Evolutionary conservation across 495 filamentous ascomycete species (phyloP).

Genomic region (Delitschia confertaspora): DNA sequence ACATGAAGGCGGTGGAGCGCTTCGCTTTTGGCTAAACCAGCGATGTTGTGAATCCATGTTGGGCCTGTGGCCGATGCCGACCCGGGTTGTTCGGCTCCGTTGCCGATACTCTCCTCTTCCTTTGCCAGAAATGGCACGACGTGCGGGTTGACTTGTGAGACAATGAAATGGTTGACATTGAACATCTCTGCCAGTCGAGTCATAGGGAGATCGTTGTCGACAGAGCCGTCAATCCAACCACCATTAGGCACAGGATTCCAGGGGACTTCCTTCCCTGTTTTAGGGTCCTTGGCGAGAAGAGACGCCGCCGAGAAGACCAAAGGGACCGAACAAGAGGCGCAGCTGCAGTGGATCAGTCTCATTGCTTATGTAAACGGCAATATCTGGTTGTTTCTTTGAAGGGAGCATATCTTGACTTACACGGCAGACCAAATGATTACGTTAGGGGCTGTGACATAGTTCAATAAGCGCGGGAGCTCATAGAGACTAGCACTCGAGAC

Average conservation of each 20-base stretch:
- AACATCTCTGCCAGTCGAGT: slow-evolving; percentile 87
- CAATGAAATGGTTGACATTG: slow-evolving; percentile 97
- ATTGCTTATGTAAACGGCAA: not conserved
- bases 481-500: slow-evolving; percentile 82
- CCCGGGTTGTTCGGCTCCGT: slow-evolving; percentile 34
- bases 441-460: slow-evolving; percentile 88
- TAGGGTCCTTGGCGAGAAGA: slow-evolving; percentile 75
- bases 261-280: slow-evolving; percentile 64
- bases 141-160: slow-evolving; percentile 92
- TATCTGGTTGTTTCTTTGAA: not conserved
- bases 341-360: slow-evolving; percentile 40
- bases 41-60: slow-evolving; percentile 57
- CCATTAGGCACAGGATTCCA: slow-evolving; percentile 76
- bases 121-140: slow-evolving; percentile 78
- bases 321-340: slow-evolving; percentile 88
- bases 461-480: slow-evolving; percentile 76
- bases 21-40: slow-evolving; percentile 72
- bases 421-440: slow-evolving; percentile 96
- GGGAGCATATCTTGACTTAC: slow-evolving; percentile 38
- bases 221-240: slow-evolving; percentile 83
- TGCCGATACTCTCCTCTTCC: slow-evolving; percentile 49
- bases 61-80: slow-evolving; percentile 35
- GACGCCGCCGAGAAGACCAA: slow-evolving; percentile 70
- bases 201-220: slow-evolving; percentile 92
- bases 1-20: slow-evolving; percentile 72